Evolutionary conservation across 805 yeast genomes (phyloP), one percentile per base, ranked within the genome.

Genomic region (Starmerella bombicola): DNA sequence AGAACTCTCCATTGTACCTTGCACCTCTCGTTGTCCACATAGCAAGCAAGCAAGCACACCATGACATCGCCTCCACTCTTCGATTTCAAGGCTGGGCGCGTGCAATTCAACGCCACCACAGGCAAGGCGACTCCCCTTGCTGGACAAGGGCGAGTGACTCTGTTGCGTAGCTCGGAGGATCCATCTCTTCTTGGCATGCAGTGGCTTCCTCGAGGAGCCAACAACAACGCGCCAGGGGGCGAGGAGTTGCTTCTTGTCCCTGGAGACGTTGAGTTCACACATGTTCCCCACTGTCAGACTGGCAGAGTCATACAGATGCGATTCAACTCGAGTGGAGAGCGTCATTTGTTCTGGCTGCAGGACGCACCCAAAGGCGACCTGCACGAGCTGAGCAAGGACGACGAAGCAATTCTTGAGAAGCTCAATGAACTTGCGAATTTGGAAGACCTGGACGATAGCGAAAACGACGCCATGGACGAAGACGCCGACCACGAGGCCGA

Each of bases 251-350:
- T 82, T 49, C 71, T 83, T 32, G 76, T 83, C 50, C 91, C 93
- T 0, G 93, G 93, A 1, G 95, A 84, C 54, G 88, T 80, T 38
- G 73, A 78, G 32, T 81, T 85, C 75, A 71, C 71, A 47, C 80
- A 73, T 40, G 73, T 81, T 33, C 59, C 67, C 37, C 73, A 81
- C 22, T 80, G 93, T 59, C 70, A 63, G 32, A 72, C 84, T 0
- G 95, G 94, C 13, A 67, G 95, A 46, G 85, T 84, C 13, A 77
- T 74, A 50, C 76, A 77, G 19, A 67, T 79, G 60, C 69, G 71
- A 45, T 78, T 78, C 57, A 64, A 68, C 49, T 67, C 76, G 43
- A 71, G 82, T 21, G 80, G 80, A 36, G 76, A 78, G 28, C 66
- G 70, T 43, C 55, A 59, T 41, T 48, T 68, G 42, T 68, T 58